These are phyloP conservation scores for Metschnikowia amazonensis DNA, from an alignment of 805 yeast genomes.

Conservation along the genomic window DNA sequence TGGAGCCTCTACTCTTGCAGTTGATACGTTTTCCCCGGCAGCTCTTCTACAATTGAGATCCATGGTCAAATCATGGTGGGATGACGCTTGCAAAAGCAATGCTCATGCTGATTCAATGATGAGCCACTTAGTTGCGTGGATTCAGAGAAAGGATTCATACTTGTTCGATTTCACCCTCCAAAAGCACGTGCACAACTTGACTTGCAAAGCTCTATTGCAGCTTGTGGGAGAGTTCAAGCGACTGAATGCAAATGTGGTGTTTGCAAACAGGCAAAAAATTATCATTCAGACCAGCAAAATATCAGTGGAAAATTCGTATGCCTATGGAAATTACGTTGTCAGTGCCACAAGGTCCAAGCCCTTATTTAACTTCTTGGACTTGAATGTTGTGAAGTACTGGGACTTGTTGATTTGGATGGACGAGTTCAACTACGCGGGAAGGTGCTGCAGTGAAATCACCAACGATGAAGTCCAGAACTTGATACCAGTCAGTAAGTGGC, in stretches of 20 bases:
- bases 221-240: conserved; percentile 72
- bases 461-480: conserved; percentile 43
- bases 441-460: conserved; percentile 45
- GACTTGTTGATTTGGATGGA: conserved; percentile 96
- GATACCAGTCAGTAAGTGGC: conserved; percentile 68
- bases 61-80: conserved; percentile 91
- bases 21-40: conserved; percentile 76
- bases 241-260: conserved; percentile 75
- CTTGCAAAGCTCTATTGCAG: conserved; percentile 78
- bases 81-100: conserved; percentile 67
- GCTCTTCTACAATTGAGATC: conserved; percentile 67
- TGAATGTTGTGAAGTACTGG: conserved; percentile 78
- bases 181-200: conserved; percentile 82
- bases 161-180: conserved; percentile 76
- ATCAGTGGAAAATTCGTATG: conserved; percentile 82
- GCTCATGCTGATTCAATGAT: conserved; percentile 78
- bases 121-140: conserved; percentile 81
- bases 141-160: conserved; percentile 66
- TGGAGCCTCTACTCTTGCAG: conserved; percentile 56
- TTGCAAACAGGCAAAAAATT: conserved; percentile 74
- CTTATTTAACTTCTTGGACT: conserved; percentile 75
- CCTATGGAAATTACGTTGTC: conserved; percentile 80
- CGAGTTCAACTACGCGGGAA: conserved; percentile 79
- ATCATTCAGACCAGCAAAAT: conserved; percentile 70
- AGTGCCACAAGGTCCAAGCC: conserved; percentile 78